Conservation (phyloP, 179 eudicot species). For the Spergularia azorica region DNA sequence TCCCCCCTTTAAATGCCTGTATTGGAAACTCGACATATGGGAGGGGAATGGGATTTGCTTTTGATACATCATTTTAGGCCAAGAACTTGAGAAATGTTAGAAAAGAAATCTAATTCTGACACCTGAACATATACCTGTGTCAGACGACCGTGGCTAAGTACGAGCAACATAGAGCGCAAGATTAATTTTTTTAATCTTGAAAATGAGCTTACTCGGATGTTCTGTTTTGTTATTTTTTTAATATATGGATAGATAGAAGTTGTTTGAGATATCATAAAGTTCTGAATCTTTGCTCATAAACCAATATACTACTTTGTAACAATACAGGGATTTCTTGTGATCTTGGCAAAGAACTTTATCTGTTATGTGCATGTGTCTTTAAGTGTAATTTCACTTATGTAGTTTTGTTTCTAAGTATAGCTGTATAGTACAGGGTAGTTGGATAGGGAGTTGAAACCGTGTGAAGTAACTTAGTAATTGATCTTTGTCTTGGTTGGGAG, state of each 20-base stretch:
- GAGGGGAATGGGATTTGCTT: neutral
- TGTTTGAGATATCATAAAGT: neutral
- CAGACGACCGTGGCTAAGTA: neutral
- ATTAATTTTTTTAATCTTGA: neutral
- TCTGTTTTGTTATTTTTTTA: neutral
- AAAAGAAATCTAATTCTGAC: neutral
- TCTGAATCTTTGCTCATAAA: neutral
- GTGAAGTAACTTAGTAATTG: too few species aligned
- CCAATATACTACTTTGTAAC: neutral
- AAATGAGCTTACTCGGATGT: neutral
- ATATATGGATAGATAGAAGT: neutral
- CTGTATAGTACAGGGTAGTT: too few species aligned
- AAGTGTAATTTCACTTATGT: too few species aligned
- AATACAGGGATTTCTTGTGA: too few species aligned
- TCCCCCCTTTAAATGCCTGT: neutral
- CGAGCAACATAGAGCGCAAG: neutral
- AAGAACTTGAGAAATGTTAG: neutral
- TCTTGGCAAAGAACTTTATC: too few species aligned
- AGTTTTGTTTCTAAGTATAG: too few species aligned
- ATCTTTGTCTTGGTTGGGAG: too few species aligned
- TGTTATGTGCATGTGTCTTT: too few species aligned
- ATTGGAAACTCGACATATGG: neutral
- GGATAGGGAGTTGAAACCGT: too few species aligned
- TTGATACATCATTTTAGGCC: neutral
- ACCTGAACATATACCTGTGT: neutral